Evolutionary conservation across 179 eudicot species (phyloP), one percentile per base, ranked within the genome.

Genomic region (Gypsophila paniculata): DNA sequence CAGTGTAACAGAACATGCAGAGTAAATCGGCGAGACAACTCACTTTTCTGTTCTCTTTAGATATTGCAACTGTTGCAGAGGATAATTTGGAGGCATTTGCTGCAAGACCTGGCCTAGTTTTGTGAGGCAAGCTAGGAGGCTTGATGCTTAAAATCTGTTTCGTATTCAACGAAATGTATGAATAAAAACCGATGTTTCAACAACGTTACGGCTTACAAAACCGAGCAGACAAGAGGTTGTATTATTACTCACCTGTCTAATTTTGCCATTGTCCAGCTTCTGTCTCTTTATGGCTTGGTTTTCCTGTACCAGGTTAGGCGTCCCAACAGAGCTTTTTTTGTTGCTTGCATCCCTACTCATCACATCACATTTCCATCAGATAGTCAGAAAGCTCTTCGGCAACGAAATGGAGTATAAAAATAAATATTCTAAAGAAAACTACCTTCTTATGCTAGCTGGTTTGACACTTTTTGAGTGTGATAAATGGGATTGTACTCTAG

Each of bases 221-320:
- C 11, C 12, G 26, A 14, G 8, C 4, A 72, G n/a, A 25, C 22
- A 22, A 26, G 44, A 22, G 29, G 21, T 42, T 42, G 46, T 21
- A 46, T 21, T 38, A 14, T 39, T n/a, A 78, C 88, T 42, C 25
- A 91, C 99, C 89, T 87, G 92, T 71, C 95, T 83, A 59, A 91
- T 73, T 72, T 79, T 82, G 44, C 97, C 97, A 57, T 85, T 90
- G 39, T 92, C 99, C 60, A 94, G 80, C 78, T 90, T 94, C 71
- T 94, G 97, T 74, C 88, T 90, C 82, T 94, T 94, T 65, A 91
- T 81, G 52, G 99, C 91, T 75, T 85, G 99, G 77, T 95, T 92
- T 78, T 94, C 99, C 48, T 86, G 99, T 52, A 80, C 88, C 60
- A 95, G 73, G 78, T 76, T 90, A 15, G 90, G 91, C 63, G 91